Conservation (phyloP, 768 basidiomycete genomes). For the Lentinus tigrinus region DNA sequence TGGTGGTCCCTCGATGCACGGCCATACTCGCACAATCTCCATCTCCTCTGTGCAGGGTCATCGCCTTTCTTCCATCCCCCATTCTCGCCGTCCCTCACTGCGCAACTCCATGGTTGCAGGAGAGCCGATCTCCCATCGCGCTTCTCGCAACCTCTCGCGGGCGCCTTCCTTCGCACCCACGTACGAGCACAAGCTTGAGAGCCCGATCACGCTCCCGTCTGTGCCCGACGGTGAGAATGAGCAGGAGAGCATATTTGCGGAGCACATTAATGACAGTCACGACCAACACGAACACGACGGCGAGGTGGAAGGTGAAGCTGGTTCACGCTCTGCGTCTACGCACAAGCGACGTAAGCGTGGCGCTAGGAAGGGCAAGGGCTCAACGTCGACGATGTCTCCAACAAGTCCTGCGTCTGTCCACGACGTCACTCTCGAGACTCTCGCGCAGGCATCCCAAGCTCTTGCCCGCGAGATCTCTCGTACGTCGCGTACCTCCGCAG, state of each 20-base stretch:
- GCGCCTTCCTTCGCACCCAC: conserved; percentile 55
- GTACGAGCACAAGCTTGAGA: conserved; percentile 21
- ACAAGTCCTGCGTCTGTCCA: conserved; percentile 26
- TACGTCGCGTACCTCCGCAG: conserved; percentile 33
- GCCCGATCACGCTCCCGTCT: conserved; percentile 16
- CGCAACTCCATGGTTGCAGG: conserved; percentile 53
- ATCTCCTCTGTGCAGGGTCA: conserved; percentile 64
- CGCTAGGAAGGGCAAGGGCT: conserved; percentile 77
- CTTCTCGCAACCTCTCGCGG: conserved; percentile 58
- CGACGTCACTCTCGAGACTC: conserved; percentile 62
- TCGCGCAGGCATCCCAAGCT: conserved; percentile 78
- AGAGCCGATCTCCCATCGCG: conserved; percentile 40
- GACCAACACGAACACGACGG: conserved; percentile 35
- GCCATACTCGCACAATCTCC: conserved; percentile 59
- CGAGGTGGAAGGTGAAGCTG: conserved; percentile 31
- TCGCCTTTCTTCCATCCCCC: conserved; percentile 58
- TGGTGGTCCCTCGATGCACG: conserved; percentile 34
- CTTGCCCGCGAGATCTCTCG: conserved; percentile 83
- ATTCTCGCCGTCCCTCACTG: conserved; percentile 71
- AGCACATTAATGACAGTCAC: conserved; percentile 13
- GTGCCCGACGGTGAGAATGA: conserved; percentile 31
- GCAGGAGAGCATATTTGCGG: conserved; percentile 36
- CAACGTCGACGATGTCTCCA: conserved; percentile 27
- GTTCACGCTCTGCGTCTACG: conserved; percentile 66
- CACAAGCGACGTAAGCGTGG: conserved; percentile 84